Percentiles rank a stretch among this genome's conserved stretches.
These are phyloP conservation scores for Schwanniomyces etchellsii DNA, from an alignment of 1,139 yeast genomes.

Conservation along the genomic window DNA sequence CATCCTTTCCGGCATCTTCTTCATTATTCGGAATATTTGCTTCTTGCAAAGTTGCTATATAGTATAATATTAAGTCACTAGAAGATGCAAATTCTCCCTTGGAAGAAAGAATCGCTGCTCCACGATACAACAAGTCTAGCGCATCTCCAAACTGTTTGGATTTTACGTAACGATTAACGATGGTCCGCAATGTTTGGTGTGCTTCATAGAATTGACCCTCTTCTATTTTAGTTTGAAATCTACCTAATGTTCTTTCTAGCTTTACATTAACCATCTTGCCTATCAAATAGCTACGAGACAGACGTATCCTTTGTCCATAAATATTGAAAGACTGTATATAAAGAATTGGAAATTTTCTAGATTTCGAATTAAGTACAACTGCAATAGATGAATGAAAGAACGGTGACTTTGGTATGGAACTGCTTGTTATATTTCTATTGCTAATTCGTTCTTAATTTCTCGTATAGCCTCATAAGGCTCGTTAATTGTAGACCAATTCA, in stretches of 20 bases:
- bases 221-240: constrained; percentile 66
- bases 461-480: too few relatives aligned
- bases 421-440: too few relatives aligned
- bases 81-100: constrained; percentile 77
- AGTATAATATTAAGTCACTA: constrained; percentile 67
- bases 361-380: too few relatives aligned
- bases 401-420: too few relatives aligned
- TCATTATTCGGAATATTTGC: constrained; percentile 29
- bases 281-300: neutral
- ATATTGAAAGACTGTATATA: too few relatives aligned
- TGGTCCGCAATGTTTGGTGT: constrained; percentile 86
- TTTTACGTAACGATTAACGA: constrained; percentile 77
- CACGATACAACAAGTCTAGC: constrained; percentile 63
- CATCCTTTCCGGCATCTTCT: constrained; percentile 27
- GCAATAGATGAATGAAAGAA: too few relatives aligned
- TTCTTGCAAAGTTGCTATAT: constrained; percentile 61
- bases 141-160: constrained; percentile 66
- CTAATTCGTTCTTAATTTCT: too few relatives aligned
- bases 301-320: too few relatives aligned
- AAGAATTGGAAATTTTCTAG: too few relatives aligned
- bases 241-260: constrained; percentile 51
- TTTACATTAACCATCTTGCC: constrained; percentile 19
- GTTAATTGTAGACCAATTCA: too few relatives aligned
- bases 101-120: constrained; percentile 60
- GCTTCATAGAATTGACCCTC: constrained; percentile 87